Percentiles rank a stretch among this genome's conserved stretches.
These are phyloP conservation scores for Aspergillus fructus DNA, from an alignment of 2,329 filamentous ascomycete species.

Conservation along the genomic window DNA sequence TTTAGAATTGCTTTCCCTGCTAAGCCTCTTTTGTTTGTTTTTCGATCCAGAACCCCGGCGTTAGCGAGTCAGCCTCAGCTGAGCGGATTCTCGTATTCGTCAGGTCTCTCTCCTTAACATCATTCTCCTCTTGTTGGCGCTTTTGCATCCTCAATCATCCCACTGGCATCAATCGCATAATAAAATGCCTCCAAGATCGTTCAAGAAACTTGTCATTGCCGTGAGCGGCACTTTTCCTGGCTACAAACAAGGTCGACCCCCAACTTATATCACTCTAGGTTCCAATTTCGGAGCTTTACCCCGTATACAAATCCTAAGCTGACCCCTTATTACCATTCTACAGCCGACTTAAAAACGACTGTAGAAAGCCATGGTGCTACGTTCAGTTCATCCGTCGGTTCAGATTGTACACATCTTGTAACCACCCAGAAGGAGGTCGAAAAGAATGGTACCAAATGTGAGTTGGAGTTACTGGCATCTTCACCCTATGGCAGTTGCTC, in stretches of 20 bases:
- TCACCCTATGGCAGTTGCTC: conserved; percentile 44
- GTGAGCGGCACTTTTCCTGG: conserved; percentile 62
- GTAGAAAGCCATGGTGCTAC: conserved; percentile 36
- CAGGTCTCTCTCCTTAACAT: not conserved
- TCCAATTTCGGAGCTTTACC: not conserved
- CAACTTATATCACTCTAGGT: not conserved
- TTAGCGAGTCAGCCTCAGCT: not conserved
- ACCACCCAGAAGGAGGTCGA: conserved; percentile 38
- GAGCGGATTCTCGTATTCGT: not conserved
- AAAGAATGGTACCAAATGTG: conserved; percentile 36
- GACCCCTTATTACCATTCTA: conserved; percentile 7
- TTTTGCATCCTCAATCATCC: not conserved
- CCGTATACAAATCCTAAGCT: not conserved
- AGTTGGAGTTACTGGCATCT: conserved; percentile 39
- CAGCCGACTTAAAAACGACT: conserved; percentile 19
- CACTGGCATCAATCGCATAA: not conserved
- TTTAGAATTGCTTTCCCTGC: not conserved
- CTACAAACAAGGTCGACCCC: conserved; percentile 49
- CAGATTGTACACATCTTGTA: conserved; percentile 40
- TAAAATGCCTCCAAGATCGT: conserved; percentile 15
- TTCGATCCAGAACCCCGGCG: not conserved
- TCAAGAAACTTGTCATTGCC: conserved; percentile 46
- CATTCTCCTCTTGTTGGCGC: not conserved
- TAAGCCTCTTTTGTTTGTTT: not conserved
- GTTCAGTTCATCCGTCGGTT: conserved; percentile 30